Evolutionary conservation across 345 rosid genomes (phyloP).

Genomic region (Pistacia integerrima): DNA sequence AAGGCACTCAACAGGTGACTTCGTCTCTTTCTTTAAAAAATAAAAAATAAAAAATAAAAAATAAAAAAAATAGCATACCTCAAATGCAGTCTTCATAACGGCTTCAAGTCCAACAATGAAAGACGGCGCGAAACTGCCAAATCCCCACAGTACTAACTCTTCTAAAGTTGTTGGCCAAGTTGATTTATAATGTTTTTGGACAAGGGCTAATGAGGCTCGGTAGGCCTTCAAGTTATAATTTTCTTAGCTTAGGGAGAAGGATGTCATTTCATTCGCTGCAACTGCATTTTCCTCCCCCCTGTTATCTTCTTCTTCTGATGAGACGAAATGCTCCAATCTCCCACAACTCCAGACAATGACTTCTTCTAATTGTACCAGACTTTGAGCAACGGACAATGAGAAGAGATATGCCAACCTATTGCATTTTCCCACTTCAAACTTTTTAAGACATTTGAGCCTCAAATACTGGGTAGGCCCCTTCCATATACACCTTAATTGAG

Average conservation of each 20-base stretch:
- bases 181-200: not conserved
- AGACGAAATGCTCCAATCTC: no score
- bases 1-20: no score
- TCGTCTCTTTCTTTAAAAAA: no score
- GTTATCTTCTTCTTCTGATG: no score
- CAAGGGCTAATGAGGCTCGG: not conserved
- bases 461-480: slow-evolving; percentile 12
- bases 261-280: not conserved
- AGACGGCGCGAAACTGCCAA: no score
- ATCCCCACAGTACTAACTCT: not conserved
- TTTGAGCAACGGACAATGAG: slow-evolving; percentile 5
- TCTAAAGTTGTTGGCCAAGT: not conserved
- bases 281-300: not conserved
- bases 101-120: not conserved
- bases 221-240: not conserved
- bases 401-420: not conserved
- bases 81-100: no score
- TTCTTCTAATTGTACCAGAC: no score
- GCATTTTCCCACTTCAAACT: not conserved
- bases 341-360: no score
- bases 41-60: no score
- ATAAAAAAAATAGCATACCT: no score
- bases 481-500: not conserved
- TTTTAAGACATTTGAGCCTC: slow-evolving; percentile 5
- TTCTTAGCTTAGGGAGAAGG: slow-evolving; percentile 1